Conservation (phyloP, 2,329 filamentous ascomycete species). For the Alternaria sp. region DNA sequence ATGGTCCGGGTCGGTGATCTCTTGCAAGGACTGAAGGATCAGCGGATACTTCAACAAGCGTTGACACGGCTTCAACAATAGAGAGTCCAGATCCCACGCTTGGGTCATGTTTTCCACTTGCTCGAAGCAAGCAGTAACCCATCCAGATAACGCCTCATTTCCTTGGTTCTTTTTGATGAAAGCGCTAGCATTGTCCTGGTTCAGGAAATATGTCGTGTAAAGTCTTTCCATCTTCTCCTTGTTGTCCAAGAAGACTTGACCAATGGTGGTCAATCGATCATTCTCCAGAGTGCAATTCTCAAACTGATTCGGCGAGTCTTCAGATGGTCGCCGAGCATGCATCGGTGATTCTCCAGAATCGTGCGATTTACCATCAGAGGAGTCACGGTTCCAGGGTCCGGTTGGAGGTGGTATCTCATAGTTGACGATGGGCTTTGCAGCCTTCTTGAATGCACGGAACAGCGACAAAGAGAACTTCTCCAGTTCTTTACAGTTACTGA, state of each 20-base stretch:
- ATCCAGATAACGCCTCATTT: constrained; percentile 70
- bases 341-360: constrained; percentile 24
- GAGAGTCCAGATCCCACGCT: constrained; percentile 92
- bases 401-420: constrained; percentile 46
- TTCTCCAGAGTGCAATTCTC: constrained; percentile 52
- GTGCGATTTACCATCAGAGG: constrained; percentile 23
- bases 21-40: constrained; percentile 78
- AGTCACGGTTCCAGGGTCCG: constrained; percentile 33
- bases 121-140: constrained; percentile 91
- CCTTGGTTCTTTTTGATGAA: constrained; percentile 62
- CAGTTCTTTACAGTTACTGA: constrained; percentile 91
- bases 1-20: constrained; percentile 80
- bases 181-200: constrained; percentile 68
- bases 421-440: constrained; percentile 77
- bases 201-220: constrained; percentile 69
- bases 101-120: constrained; percentile 90
- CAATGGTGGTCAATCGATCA: constrained; percentile 65
- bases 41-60: constrained; percentile 93
- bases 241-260: constrained; percentile 63
- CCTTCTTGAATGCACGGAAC: constrained; percentile 78
- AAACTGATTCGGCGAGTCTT: constrained; percentile 37
- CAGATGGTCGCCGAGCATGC: constrained; percentile 24
- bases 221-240: constrained; percentile 67
- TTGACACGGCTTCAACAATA: constrained; percentile 98
- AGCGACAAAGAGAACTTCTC: constrained; percentile 84